Base-by-base conservation (phyloP, 2,329 filamentous ascomycete genomes). In the Colletotrichum spaethianum region DNA sequence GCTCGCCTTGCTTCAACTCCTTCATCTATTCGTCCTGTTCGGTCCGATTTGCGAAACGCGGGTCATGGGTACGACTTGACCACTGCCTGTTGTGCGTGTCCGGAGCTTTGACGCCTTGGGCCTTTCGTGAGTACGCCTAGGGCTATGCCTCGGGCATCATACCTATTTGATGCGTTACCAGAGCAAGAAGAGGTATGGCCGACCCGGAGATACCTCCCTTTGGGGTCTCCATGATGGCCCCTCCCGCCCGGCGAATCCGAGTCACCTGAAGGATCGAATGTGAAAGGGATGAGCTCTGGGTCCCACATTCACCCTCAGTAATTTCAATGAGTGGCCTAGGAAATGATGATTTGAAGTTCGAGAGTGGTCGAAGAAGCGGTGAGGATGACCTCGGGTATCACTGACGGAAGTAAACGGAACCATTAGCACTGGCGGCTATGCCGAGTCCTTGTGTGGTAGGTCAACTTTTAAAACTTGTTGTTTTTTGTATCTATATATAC, bases 331-430 rank as follows among this genome's bases (percentile, higher is more conserved):
- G 26, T 61, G 8, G 40, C 16, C 40, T n/a, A 18, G 12, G 40
- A 44, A 61, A 61, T 61, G 8, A 61, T 46, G 18, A 61, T n/a
- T 31, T 46, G 16, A 46, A 36, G 18, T n/a, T 31, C 18, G 6
- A 60, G 57, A 60, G 20, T n/a, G 40, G 40, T 28, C 16, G 16
- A 61, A 33, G 40, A 48, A 46, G 57, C 23, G 26, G 57, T 61
- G 40, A 61, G 23, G 16, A 61, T 46, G 26, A 46, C 31, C 38
- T 31, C 16, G 23, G 26, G 40, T 46, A 33, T 33, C 18, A 61
- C 31, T 46, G 16, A 46, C 18, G 18, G 28, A 48, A 61, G 57
- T n/a, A 46, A 28, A 61, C 8, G 26, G 26, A 46, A 61, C 23
- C 26, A 61, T 61, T 6, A 33, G 40, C 26, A 46, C 26, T 61